Conservation (phyloP, 1,284 basidiomycete genomes). For the Filobasidium uniguttulatum region DNA sequence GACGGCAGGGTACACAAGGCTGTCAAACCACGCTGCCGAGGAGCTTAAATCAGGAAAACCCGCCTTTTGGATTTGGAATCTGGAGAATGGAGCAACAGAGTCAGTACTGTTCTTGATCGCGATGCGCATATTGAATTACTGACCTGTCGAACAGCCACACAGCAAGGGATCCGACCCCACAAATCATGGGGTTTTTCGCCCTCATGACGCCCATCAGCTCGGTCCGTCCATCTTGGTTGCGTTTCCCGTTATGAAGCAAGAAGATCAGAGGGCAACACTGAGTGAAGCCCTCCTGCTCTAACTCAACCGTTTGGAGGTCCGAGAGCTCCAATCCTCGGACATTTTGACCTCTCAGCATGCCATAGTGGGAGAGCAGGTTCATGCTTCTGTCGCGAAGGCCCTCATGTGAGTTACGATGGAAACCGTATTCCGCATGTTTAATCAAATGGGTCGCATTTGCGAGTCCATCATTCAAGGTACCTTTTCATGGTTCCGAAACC, state of each 20-base stretch:
- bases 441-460: too few species aligned
- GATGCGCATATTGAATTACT: not conserved
- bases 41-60: not conserved
- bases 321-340: conserved; percentile 1
- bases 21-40: too few species aligned
- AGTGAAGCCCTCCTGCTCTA: conserved; percentile 2
- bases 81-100: too few species aligned
- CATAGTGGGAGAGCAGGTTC: not conserved
- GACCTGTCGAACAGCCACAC: conserved; percentile 1
- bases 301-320: not conserved
- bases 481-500: too few species aligned
- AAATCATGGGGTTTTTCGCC: not conserved
- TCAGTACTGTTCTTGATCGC: not conserved
- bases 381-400: conserved; percentile 2
- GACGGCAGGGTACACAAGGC: too few species aligned
- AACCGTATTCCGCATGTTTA: too few species aligned
- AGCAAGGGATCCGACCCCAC: not conserved
- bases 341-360: not conserved
- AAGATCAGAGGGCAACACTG: not conserved
- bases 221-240: conserved; percentile 2
- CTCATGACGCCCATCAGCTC: not conserved
- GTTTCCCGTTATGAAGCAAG: conserved; percentile 1
- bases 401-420: not conserved
- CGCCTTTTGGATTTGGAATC: not conserved
- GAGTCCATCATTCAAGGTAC: too few species aligned